Conservation (phyloP, 768 basidiomycete genomes). For the Mycena polygramma region DNA sequence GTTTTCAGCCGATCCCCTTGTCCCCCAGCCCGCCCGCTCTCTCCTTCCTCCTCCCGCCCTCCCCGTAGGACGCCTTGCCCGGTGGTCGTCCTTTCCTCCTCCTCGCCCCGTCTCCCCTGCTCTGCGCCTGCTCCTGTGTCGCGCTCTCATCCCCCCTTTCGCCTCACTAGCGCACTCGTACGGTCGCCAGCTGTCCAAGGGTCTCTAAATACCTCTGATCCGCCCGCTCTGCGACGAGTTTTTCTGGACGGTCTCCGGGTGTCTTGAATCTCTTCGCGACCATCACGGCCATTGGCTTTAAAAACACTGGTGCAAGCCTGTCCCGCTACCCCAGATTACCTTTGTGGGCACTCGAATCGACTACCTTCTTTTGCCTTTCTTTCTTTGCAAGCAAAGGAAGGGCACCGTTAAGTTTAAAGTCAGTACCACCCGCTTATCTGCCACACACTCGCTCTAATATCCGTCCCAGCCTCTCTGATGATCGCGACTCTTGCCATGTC, state of each 20-base stretch:
- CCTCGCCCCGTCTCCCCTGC: background rate
- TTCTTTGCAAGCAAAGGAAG: conserved; percentile 35
- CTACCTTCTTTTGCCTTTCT: conserved; percentile 27
- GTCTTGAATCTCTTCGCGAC: conserved; percentile 9
- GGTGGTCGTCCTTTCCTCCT: background rate
- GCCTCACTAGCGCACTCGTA: conserved; percentile 7
- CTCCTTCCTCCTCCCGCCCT: conserved; percentile 2
- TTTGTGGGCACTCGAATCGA: conserved; percentile 19
- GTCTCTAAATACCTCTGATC: conserved; percentile 21
- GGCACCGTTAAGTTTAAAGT: conserved; percentile 25
- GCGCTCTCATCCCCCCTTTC: background rate
- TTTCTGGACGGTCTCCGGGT: conserved; percentile 16
- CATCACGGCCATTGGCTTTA: conserved; percentile 19
- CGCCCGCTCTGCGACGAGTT: conserved; percentile 15
- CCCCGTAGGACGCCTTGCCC: background rate
- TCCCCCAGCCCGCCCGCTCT: background rate
- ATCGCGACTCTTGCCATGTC: conserved; percentile 60
- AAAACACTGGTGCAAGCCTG: conserved; percentile 14
- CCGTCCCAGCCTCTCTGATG: conserved; percentile 47
- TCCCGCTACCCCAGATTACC: conserved; percentile 28
- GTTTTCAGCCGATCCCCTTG: background rate
- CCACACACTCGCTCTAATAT: conserved; percentile 5
- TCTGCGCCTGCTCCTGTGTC: background rate
- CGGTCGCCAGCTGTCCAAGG: conserved; percentile 17
- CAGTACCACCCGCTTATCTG: conserved; percentile 11